Evolutionary conservation across 257 asterid genomes (phyloP).

Genomic region (Petunia secreta): DNA sequence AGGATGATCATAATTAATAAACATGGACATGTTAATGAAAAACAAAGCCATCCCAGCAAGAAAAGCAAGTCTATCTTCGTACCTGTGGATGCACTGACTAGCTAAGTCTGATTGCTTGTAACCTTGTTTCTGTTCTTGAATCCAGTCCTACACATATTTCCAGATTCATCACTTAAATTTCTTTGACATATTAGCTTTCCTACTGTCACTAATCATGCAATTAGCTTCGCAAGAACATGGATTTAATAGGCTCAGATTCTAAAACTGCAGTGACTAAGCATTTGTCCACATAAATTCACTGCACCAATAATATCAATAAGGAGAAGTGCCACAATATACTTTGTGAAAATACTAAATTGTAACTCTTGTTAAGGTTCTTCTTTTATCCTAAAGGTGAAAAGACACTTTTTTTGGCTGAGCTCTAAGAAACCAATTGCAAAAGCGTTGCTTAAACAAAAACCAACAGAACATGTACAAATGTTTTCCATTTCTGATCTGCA

Average conservation of each 20-base stretch:
- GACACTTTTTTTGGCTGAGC: not conserved
- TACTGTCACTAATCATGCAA: not conserved
- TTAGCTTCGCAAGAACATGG: not conserved
- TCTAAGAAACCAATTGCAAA: not conserved
- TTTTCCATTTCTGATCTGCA: not conserved
- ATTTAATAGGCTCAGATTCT: not conserved
- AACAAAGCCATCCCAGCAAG: not conserved
- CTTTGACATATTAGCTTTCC: not conserved
- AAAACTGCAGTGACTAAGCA: not conserved
- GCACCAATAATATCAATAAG: not conserved
- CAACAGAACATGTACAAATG: not conserved
- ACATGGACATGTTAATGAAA: not conserved
- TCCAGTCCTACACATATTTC: slow-evolving; percentile 63
- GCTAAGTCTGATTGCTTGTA: slow-evolving; percentile 74
- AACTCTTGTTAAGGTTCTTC: not conserved
- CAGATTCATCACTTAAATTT: not conserved
- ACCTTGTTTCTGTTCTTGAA: slow-evolving; percentile 55
- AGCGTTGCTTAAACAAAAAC: not conserved
- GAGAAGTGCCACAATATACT: not conserved
- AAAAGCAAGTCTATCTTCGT: not conserved
- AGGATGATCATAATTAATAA: not conserved
- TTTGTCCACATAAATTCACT: not conserved
- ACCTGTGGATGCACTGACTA: slow-evolving; percentile 84
- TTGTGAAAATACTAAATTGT: not conserved
- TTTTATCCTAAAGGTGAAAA: not conserved